Evolutionary conservation across 805 yeast genomes (phyloP), one percentile per base, ranked within the genome.

Genomic region (Starmerella stellata): DNA sequence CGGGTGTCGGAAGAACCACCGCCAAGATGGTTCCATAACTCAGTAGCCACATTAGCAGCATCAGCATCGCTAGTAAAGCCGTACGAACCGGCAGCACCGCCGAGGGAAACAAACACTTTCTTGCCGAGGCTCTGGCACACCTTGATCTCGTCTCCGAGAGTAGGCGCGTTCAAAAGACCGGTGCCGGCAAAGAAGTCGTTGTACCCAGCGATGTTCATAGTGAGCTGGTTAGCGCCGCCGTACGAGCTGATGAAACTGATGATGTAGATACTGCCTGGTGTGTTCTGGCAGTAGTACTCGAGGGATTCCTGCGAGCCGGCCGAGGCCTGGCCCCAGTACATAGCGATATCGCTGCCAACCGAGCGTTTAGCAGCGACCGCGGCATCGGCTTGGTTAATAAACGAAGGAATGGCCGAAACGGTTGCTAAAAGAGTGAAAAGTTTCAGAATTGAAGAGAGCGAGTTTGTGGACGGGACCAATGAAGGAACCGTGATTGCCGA

Each of bases 241-340:
- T 77, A 83, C 11, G 61, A 56, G 39, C 68, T 59, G 52, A 83
- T 56, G 59, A 85, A 85, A 1, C 95, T 70, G 25, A 83, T 52
- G 11, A 83, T 52, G 40, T 54, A 58, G 28, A 58, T 51, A 39
- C 80, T 93, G 20, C 79, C 82, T 35, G 72, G 66, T 39, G 71
- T 69, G 37, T 72, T 64, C 42, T 64, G 62, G 65, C 95, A 82
- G 62, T 80, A 80, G 35, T 64, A 58, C 2, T 65, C 58, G 4
- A 72, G 57, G 3, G 58, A 52, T 27, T 62, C 52, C 48, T 71
- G 74, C 13, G 62, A 51, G 5, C 80, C 80, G n/a, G 69, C 74
- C 14, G 87, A 72, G 50, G 71, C 70, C 59, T 82, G 93, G 38
- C 95, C 94, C 94, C 94, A 82, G 60, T 82, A 82, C 5, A 78